Evolutionary conservation across 2,329 filamentous ascomycete species (phyloP).

Genomic region (Talaromyces pinophilus): DNA sequence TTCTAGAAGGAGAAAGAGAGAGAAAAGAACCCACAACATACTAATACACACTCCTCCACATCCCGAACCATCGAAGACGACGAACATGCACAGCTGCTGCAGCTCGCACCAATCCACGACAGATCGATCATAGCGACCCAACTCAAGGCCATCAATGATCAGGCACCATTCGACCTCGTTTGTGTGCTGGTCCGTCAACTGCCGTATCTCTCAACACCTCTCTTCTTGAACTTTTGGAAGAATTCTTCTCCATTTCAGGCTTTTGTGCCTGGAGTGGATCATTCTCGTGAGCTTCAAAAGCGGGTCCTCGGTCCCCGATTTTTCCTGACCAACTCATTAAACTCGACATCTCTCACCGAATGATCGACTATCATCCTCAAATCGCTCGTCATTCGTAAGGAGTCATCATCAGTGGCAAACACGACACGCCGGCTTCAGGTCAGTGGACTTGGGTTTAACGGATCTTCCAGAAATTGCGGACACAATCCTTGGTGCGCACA

Average conservation of each 20-base stretch:
- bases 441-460: neutral
- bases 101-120: neutral
- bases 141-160: conserved; percentile 16
- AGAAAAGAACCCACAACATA: neutral
- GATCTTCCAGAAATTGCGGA: neutral
- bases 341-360: neutral
- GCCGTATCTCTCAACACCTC: neutral
- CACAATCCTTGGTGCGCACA: neutral
- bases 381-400: neutral
- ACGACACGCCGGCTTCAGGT: neutral
- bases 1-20: neutral
- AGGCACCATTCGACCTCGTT: conserved; percentile 2
- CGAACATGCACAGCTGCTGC: conserved; percentile 3
- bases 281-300: conserved; percentile 3
- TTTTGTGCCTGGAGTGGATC: conserved; percentile 2
- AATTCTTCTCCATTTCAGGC: neutral
- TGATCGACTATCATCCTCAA: neutral
- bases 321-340: neutral
- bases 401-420: neutral
- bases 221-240: neutral
- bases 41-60: neutral
- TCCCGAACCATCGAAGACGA: neutral
- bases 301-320: conserved; percentile 16
- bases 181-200: neutral
- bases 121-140: conserved; percentile 11